phyloP scores from a whole-genome alignment of 331 rosid species.

The Malus hybrid region DNA sequence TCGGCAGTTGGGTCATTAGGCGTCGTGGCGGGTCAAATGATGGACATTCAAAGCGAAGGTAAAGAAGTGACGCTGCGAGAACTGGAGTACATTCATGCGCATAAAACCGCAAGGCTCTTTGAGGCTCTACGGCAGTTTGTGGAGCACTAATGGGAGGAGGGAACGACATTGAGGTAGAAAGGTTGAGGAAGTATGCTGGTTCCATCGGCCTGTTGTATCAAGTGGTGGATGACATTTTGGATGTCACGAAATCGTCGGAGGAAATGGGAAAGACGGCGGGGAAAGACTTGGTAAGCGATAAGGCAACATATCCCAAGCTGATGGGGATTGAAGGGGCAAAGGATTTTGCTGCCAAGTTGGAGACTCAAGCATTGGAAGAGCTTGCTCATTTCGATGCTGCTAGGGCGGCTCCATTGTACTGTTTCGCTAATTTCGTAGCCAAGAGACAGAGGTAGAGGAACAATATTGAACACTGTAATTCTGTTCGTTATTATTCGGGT shows the following conservation, averaged over 20 bases:
- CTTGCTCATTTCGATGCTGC: conserved; percentile 13
- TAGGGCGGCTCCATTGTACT: conserved; percentile 17
- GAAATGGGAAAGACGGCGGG: too few relatives aligned
- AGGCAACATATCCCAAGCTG: too few relatives aligned
- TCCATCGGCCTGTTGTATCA: conserved; percentile 27
- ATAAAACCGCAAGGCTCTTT: conserved; percentile 22
- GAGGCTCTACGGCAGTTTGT: conserved; percentile 34
- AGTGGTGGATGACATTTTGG: conserved; percentile 23
- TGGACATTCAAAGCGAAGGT: conserved; percentile 21
- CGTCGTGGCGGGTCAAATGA: conserved; percentile 29
- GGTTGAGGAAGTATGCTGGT: conserved; percentile 24
- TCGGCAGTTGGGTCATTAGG: conserved; percentile 28
- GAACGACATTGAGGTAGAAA: conserved; percentile 4
- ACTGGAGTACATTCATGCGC: conserved; percentile 26
- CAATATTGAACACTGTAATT: neutral
- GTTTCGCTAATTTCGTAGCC: conserved; percentile 16
- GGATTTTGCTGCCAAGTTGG: neutral
- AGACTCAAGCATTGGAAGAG: conserved; percentile 8
- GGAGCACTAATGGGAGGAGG: conserved; percentile 36
- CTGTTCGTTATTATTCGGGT: neutral
- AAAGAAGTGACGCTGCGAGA: conserved; percentile 13
- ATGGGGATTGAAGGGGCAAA: conserved; percentile 11
- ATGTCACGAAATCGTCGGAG: too few relatives aligned
- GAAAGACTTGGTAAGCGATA: too few relatives aligned
- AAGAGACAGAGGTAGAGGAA: conserved; percentile 7